These are phyloP conservation scores for Talaromyces rugulosus DNA, from an alignment of 2,329 filamentous ascomycete species.

Conservation along the genomic window DNA sequence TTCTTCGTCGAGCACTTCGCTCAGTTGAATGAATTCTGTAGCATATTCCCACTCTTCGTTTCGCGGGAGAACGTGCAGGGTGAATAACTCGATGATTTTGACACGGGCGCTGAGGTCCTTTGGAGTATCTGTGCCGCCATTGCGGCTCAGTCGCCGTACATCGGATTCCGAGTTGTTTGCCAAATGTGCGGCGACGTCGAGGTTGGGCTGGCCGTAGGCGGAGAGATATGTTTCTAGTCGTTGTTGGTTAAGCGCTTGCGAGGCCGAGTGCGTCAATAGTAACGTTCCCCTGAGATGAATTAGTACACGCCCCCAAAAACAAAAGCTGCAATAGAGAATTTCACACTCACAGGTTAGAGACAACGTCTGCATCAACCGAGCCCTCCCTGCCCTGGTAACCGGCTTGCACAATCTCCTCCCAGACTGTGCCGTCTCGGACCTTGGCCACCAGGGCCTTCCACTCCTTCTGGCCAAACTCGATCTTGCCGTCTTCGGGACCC, in stretches of 20 bases:
- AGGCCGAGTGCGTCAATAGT: conserved; percentile 80
- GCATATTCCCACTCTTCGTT: conserved; percentile 98
- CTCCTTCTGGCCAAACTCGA: conserved; percentile 76
- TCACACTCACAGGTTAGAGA: conserved; percentile 50
- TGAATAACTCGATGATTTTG: conserved; percentile 92
- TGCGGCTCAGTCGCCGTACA: conserved; percentile 29
- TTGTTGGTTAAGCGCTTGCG: conserved; percentile 79
- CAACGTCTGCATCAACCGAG: conserved; percentile 89
- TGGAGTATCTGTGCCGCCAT: conserved; percentile 71
- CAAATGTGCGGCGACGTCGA: conserved; percentile 67
- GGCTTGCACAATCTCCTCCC: conserved; percentile 84
- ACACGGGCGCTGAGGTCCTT: conserved; percentile 79
- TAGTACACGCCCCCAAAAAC: not conserved
- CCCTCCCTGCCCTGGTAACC: conserved; percentile 87
- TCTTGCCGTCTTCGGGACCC: conserved; percentile 84
- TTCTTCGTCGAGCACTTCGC: conserved; percentile 86
- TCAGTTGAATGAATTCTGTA: conserved; percentile 81
- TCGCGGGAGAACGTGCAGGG: conserved; percentile 85
- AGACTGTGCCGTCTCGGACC: conserved; percentile 85
- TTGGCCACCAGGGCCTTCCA: conserved; percentile 80
- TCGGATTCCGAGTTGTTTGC: conserved; percentile 33
- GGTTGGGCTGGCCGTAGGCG: conserved; percentile 65
- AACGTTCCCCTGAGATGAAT: conserved; percentile 71
- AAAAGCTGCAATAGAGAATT: not conserved
- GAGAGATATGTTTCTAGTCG: conserved; percentile 86